phyloP scores from a whole-genome alignment of 805 yeast species.

The Myxozyma geophila region DNA sequence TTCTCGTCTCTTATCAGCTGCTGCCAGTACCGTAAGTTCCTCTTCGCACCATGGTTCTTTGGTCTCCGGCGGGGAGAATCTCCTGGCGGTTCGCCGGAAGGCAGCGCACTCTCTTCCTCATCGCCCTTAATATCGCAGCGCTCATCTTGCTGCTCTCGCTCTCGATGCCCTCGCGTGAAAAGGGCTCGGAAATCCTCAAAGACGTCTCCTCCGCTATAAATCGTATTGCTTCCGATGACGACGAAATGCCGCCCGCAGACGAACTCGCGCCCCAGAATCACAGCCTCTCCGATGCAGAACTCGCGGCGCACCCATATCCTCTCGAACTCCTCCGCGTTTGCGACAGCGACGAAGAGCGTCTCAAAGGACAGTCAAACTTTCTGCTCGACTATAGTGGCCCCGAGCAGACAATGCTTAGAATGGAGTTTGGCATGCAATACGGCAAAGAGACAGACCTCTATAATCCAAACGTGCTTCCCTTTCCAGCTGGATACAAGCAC shows the following conservation, averaged over 20 bases:
- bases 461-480: conserved; percentile 26
- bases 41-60: neutral
- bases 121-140: neutral
- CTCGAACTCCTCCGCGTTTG: conserved; percentile 18
- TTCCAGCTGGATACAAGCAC: conserved; percentile 19
- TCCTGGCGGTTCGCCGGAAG: conserved; percentile 1
- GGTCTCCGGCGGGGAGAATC: conserved; percentile 9
- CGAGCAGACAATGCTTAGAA: conserved; percentile 12
- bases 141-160: neutral
- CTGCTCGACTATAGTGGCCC: conserved; percentile 11
- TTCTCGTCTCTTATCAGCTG: neutral
- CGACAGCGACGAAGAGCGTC: neutral
- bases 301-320: conserved; percentile 17
- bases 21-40: neutral
- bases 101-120: neutral
- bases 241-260: neutral
- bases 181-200: neutral
- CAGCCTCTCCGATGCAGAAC: neutral
- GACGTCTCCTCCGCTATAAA: neutral
- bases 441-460: neutral
- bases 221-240: neutral
- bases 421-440: conserved; percentile 9
- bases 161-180: neutral
- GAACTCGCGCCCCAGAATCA: neutral
- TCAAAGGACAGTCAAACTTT: conserved; percentile 12